Evolutionary conservation across 768 basidiomycete genomes (phyloP).

Genomic region (Crassisporium funariophilum): DNA sequence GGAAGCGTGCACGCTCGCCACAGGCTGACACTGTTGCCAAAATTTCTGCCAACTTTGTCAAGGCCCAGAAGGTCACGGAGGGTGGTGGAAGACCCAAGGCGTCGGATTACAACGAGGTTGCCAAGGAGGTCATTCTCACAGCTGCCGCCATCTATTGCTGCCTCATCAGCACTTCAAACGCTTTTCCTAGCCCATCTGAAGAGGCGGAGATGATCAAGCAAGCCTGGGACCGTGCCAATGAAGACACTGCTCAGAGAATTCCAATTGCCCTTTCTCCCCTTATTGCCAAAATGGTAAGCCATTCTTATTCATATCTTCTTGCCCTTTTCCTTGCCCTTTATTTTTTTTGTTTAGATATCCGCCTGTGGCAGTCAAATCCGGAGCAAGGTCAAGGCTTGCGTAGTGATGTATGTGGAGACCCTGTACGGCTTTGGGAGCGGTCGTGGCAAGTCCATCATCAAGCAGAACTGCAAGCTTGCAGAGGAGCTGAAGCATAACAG

Average conservation of each 20-base stretch:
- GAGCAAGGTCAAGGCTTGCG: conserved; percentile 23
- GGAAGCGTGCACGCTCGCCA: background rate
- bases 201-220: conserved; percentile 12
- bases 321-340: background rate
- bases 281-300: conserved; percentile 20
- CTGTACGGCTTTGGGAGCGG: conserved; percentile 24
- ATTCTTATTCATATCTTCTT: background rate
- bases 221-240: conserved; percentile 15
- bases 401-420: conserved; percentile 16
- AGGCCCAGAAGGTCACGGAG: conserved; percentile 8
- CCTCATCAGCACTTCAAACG: conserved; percentile 17
- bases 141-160: conserved; percentile 19
- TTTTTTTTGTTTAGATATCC: conserved; percentile 9
- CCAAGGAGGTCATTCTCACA: conserved; percentile 19
- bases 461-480: conserved; percentile 17
- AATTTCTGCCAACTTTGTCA: background rate
- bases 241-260: conserved; percentile 6
- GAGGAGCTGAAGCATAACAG: conserved; percentile 21
- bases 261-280: conserved; percentile 11
- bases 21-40: background rate
- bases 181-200: conserved; percentile 20
- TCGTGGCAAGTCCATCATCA: conserved; percentile 13
- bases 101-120: conserved; percentile 17
- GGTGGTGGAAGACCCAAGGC: conserved; percentile 18
- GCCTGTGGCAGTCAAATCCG: conserved; percentile 20